Evolutionary conservation across 2,329 filamentous ascomycete species (phyloP).

Genomic region (Endothia cerciana): DNA sequence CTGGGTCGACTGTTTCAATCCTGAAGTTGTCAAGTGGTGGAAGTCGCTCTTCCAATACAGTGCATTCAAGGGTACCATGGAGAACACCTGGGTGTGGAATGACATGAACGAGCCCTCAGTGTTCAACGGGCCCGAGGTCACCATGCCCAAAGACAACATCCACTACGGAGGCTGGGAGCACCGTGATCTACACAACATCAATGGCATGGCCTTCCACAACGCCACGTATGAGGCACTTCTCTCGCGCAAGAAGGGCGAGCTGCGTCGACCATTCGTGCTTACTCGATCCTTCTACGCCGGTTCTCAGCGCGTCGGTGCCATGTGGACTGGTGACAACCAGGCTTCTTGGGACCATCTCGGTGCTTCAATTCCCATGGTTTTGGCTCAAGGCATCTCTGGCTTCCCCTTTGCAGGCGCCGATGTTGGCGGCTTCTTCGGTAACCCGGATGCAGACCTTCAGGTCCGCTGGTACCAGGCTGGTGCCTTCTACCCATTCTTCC

Average conservation of each 20-base stretch:
- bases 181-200: conserved; percentile 92
- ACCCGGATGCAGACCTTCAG: conserved; percentile 88
- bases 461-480: conserved; percentile 96
- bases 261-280: conserved; percentile 85
- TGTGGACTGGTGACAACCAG: conserved; percentile 99
- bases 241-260: conserved; percentile 83
- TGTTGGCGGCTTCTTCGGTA: conserved; percentile 97
- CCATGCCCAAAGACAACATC: conserved; percentile 98
- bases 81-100: conserved; percentile 96
- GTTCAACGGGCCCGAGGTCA: conserved; percentile 97
- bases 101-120: conserved; percentile 99
- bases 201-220: conserved; percentile 94
- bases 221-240: conserved; percentile 86
- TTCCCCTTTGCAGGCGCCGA: conserved; percentile 95
- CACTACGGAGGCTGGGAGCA: conserved; percentile 94
- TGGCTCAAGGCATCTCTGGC: conserved; percentile 89
- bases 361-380: conserved; percentile 89
- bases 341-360: conserved; percentile 89
- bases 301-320: conserved; percentile 85
- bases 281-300: conserved; percentile 93
- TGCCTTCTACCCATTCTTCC: conserved; percentile 98
- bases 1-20: conserved; percentile 96
- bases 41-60: conserved; percentile 84
- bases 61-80: conserved; percentile 80
- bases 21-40: conserved; percentile 92